A percentile compares a stretch with the other conserved stretches of the same genome.
Evolutionary conservation across 352 stramenopile species (phyloP).

Genomic region (Nothophytophthora sp.): DNA sequence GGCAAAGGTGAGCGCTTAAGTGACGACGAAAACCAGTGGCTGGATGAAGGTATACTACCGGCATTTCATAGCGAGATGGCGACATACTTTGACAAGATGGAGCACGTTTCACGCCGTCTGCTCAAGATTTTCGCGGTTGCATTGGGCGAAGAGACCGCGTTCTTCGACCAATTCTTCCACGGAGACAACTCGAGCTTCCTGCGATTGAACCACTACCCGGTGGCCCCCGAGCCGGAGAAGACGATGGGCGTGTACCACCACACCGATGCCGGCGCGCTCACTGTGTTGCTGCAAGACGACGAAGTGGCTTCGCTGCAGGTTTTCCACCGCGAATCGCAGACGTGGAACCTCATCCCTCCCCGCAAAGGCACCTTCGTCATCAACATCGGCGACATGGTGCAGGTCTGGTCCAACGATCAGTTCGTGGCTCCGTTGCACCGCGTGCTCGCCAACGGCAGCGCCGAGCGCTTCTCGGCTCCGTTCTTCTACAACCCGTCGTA

Average conservation of each 20-base stretch:
- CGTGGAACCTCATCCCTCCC: conserved; percentile 53
- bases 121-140: conserved; percentile 63
- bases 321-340: conserved; percentile 45
- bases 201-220: conserved; percentile 92
- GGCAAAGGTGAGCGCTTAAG: conserved; percentile 68
- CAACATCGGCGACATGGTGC: conserved; percentile 67
- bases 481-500: conserved; percentile 82
- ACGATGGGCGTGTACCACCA: conserved; percentile 65
- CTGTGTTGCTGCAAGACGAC: conserved; percentile 67
- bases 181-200: conserved; percentile 88
- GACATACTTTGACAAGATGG: conserved; percentile 52
- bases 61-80: conserved; percentile 57
- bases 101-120: conserved; percentile 51
- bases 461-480: conserved; percentile 51
- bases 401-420: conserved; percentile 60
- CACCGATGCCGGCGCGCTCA: conserved; percentile 62
- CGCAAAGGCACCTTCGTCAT: conserved; percentile 53
- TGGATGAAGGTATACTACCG: conserved; percentile 37
- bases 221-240: conserved; percentile 41
- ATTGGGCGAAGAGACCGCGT: conserved; percentile 48
- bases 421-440: conserved; percentile 56
- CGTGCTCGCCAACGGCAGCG: conserved; percentile 34
- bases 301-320: conserved; percentile 58
- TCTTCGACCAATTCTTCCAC: conserved; percentile 69
- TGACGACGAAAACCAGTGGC: conserved; percentile 88